Percentiles rank a stretch among this genome's conserved stretches.
Evolutionary conservation across 495 filamentous ascomycete genomes (phyloP).

Genomic region (Rhypophila decipiens): DNA sequence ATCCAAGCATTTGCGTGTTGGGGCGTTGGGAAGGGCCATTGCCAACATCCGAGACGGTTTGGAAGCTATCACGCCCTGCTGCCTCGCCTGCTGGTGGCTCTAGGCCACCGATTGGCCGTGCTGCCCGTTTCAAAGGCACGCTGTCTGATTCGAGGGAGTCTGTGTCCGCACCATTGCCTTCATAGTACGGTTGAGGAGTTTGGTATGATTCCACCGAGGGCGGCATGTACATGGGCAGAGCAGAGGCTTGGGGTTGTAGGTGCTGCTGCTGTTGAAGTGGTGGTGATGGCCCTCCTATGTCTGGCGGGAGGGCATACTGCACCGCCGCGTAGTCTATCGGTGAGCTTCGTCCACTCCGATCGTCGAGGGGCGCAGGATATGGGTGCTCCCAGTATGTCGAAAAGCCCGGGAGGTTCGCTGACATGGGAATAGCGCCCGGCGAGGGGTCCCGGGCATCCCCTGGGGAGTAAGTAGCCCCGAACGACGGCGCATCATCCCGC

Average conservation of each 20-base stretch:
- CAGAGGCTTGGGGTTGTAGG: slow-evolving; percentile 10
- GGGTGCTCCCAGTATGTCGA: slow-evolving; percentile 44
- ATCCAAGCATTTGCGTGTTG: slow-evolving; percentile 40
- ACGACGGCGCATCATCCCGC: slow-evolving; percentile 22
- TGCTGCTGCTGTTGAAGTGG: too few relatives aligned
- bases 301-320: slow-evolving; percentile 44
- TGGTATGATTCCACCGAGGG: slow-evolving; percentile 30
- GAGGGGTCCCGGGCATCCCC: not conserved
- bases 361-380: slow-evolving; percentile 23
- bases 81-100: slow-evolving; percentile 42
- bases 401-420: slow-evolving; percentile 34
- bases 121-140: slow-evolving; percentile 54
- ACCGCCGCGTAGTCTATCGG: slow-evolving; percentile 41
- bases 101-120: slow-evolving; percentile 61
- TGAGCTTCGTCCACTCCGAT: slow-evolving; percentile 26
- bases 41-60: slow-evolving; percentile 49
- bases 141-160: slow-evolving; percentile 64
- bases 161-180: slow-evolving; percentile 46
- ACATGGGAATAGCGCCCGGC: slow-evolving; percentile 29
- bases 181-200: slow-evolving; percentile 41
- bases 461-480: slow-evolving; percentile 12
- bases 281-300: too few relatives aligned
- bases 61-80: slow-evolving; percentile 57
- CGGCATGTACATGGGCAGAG: slow-evolving; percentile 21
- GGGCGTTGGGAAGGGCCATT: slow-evolving; percentile 31